phyloP scores from a whole-genome alignment of 371 early-diverging fungal species.

The Rhizopus stolonifer region DNA sequence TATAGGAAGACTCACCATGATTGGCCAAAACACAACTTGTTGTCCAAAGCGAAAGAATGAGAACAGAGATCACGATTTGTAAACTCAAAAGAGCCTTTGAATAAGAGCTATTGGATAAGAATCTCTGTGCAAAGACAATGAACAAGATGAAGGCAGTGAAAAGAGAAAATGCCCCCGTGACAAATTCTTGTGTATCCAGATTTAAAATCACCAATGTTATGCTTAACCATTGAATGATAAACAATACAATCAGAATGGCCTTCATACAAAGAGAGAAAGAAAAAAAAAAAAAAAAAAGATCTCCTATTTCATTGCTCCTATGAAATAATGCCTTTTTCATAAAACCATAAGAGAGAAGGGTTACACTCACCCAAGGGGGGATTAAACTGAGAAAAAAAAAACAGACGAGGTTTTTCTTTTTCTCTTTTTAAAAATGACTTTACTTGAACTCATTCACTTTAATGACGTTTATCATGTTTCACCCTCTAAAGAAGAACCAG shows the following conservation, averaged over 20 bases:
- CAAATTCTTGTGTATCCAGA: constrained; percentile 12
- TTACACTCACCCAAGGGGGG: too few species aligned
- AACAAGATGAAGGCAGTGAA: constrained; percentile 23
- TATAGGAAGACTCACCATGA: constrained; percentile 21
- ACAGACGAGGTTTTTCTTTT: constrained; percentile 4
- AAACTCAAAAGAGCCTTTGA: constrained; percentile 4
- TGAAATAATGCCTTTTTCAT: too few species aligned
- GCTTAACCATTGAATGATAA: constrained; percentile 37
- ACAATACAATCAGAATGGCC: constrained; percentile 6
- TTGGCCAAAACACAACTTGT: constrained; percentile 16
- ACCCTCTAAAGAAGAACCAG: constrained; percentile 50
- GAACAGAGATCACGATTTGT: constrained; percentile 20
- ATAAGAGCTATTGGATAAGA: constrained; percentile 12
- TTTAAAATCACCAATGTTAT: constrained; percentile 31
- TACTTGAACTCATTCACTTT: constrained; percentile 48
- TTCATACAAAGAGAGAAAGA: background rate
- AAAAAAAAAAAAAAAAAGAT: background rate
- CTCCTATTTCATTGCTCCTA: too few species aligned
- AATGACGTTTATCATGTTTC: constrained; percentile 65
- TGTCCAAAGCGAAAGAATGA: constrained; percentile 29
- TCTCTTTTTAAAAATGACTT: constrained; percentile 7
- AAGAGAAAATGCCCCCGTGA: constrained; percentile 26
- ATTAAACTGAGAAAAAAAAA: too few species aligned
- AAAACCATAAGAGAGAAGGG: too few species aligned
- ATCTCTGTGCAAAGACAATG: constrained; percentile 21